Conservation (phyloP, 148 eudicot genomes). For the Fallopia convolvulus region DNA sequence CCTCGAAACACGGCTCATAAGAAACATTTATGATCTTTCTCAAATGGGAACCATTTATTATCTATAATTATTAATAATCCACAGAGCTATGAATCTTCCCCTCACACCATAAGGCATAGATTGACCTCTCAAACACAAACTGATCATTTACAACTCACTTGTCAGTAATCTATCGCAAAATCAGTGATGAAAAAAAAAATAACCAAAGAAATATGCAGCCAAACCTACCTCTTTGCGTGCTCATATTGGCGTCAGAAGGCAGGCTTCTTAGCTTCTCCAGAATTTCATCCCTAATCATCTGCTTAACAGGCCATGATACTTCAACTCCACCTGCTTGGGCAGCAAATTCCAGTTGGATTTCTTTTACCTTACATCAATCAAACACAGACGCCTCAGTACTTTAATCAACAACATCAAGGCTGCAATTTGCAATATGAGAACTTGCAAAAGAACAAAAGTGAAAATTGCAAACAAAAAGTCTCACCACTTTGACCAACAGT, state of each 20-base stretch:
- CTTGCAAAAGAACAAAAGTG: neutral
- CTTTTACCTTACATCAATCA: constrained; percentile 37
- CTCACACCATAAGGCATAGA: neutral
- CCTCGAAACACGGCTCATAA: neutral
- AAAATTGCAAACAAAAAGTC: constrained; percentile 2
- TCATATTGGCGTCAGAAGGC: constrained; percentile 37
- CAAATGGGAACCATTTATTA: neutral
- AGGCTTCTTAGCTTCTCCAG: constrained; percentile 39
- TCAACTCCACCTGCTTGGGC: constrained; percentile 28
- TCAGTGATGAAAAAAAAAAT: neutral
- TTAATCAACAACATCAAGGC: neutral
- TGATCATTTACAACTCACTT: neutral
- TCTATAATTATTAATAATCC: neutral
- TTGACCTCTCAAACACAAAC: neutral
- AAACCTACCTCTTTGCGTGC: constrained; percentile 57
- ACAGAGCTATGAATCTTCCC: neutral
- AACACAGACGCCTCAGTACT: neutral
- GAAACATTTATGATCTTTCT: neutral
- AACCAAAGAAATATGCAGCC: neutral
- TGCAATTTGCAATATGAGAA: neutral
- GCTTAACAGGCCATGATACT: constrained; percentile 46
- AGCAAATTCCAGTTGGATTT: constrained; percentile 26
- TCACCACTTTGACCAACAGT: constrained; percentile 68
- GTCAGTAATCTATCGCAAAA: neutral
- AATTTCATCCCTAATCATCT: constrained; percentile 50